A percentile compares a stretch with the other conserved stretches of the same genome.
These are phyloP conservation scores for Macrotyloma uniflorum DNA, from an alignment of 306 rosid species.

Conservation along the genomic window DNA sequence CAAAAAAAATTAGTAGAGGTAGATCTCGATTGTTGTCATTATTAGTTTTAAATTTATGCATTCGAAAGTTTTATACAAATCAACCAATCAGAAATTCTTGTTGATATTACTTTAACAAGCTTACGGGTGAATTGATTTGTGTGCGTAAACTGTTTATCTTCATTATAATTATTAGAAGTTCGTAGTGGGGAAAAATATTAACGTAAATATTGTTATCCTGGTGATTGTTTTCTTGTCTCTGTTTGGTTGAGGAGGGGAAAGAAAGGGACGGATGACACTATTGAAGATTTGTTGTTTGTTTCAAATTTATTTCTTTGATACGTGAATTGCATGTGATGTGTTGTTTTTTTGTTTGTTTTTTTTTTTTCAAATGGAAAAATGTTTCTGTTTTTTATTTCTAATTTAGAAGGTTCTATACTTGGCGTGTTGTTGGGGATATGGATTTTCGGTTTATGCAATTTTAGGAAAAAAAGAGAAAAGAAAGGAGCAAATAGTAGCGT, in stretches of 20 bases:
- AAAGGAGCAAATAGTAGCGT: not conserved
- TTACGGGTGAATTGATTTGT: no score
- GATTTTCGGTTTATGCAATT: not conserved
- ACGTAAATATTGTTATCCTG: not conserved
- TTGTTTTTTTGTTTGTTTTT: not conserved
- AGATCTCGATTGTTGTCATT: not conserved
- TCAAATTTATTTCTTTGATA: not conserved
- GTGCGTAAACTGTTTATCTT: no score
- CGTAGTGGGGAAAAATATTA: not conserved
- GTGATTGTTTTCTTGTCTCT: not conserved
- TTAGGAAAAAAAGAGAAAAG: not conserved
- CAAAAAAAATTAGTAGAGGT: not conserved
- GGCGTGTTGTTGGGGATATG: not conserved
- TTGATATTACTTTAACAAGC: no score
- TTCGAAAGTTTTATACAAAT: no score
- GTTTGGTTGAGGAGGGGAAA: not conserved
- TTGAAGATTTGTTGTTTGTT: not conserved
- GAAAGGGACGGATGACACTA: not conserved
- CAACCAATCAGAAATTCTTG: no score
- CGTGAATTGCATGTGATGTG: not conserved
- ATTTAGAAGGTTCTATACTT: not conserved
- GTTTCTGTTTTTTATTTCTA: not conserved
- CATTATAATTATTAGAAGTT: not conserved
- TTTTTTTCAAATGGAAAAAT: not conserved
- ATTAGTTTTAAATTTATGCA: not conserved